Conservation (phyloP, 495 filamentous ascomycete species). For the Letharia columbiana region DNA sequence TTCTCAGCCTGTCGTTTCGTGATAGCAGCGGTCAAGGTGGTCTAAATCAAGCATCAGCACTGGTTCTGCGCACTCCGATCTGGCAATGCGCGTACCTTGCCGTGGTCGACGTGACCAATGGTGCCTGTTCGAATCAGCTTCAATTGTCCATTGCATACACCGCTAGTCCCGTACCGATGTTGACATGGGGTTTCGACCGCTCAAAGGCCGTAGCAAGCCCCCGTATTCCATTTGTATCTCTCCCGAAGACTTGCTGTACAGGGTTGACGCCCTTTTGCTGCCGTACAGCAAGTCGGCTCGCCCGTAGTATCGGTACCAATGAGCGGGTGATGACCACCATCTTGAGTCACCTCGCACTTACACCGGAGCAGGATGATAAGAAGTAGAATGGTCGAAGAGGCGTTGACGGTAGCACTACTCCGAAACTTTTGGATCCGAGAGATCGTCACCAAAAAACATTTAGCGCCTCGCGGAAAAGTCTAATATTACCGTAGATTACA, state of each 20-base stretch:
- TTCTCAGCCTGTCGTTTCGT: constrained; percentile 94
- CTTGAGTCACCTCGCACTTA: constrained; percentile 28
- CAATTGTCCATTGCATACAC: constrained; percentile 3
- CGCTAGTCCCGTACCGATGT: constrained; percentile 61
- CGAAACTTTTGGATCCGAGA: background rate
- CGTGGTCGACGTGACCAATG: constrained; percentile 99
- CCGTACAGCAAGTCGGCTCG: constrained; percentile 54
- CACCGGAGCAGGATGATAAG: background rate
- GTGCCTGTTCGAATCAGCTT: constrained; percentile 51
- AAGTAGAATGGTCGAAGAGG: background rate
- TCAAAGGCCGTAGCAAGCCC: constrained; percentile 73
- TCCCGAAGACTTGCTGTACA: constrained; percentile 59
- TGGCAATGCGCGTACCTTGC: constrained; percentile 58
- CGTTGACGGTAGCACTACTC: background rate
- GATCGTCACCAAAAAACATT: background rate
- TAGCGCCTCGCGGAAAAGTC: background rate
- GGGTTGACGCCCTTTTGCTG: constrained; percentile 55
- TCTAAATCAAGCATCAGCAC: constrained; percentile 44
- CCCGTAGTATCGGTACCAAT: constrained; percentile 59
- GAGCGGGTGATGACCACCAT: constrained; percentile 61
- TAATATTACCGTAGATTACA: too few species aligned
- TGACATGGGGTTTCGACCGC: constrained; percentile 93
- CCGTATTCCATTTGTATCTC: constrained; percentile 57
- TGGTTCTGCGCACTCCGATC: background rate
- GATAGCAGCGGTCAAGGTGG: constrained; percentile 94